These are phyloP conservation scores for Podaxis sp. DNA, from an alignment of 768 basidiomycete species.

Conservation along the genomic window DNA sequence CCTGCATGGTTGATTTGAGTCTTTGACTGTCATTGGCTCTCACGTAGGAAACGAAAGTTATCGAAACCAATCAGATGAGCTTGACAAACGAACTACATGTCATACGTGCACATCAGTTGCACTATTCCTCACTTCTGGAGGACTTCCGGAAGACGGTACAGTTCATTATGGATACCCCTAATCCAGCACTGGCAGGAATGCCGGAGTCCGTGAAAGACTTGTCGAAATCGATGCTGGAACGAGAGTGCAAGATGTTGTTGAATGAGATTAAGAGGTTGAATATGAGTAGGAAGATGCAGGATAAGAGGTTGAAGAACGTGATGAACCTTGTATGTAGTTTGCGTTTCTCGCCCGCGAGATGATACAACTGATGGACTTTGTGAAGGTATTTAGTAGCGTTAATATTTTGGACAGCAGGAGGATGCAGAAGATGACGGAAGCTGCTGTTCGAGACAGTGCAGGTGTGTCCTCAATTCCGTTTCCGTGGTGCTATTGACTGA, in stretches of 20 bases:
- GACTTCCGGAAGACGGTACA: slow-evolving; percentile 46
- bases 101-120: slow-evolving; percentile 52
- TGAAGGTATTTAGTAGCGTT: slow-evolving; percentile 49
- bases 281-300: slow-evolving; percentile 32
- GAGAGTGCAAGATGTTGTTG: slow-evolving; percentile 40
- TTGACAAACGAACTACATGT: slow-evolving; percentile 53
- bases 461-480: slow-evolving; percentile 14
- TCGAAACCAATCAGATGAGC: slow-evolving; percentile 36
- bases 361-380: neutral
- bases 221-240: slow-evolving; percentile 26
- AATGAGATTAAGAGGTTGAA: slow-evolving; percentile 45
- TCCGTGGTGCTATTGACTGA: neutral
- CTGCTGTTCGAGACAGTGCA: slow-evolving; percentile 38
- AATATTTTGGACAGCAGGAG: slow-evolving; percentile 48
- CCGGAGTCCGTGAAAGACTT: neutral
- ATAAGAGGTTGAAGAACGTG: slow-evolving; percentile 39
- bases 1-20: neutral
- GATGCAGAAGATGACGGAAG: slow-evolving; percentile 46
- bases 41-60: slow-evolving; percentile 44
- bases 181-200: slow-evolving; percentile 34
- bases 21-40: neutral
- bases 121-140: slow-evolving; percentile 46
- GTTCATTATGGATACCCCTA: slow-evolving; percentile 41
- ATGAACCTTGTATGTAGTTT: slow-evolving; percentile 37
- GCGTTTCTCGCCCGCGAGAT: neutral